A percentile compares a stretch with the other conserved stretches of the same genome.
phyloP scores from a whole-genome alignment of 2,329 filamentous ascomycete species.

The Ophiosphaerella narmari region DNA sequence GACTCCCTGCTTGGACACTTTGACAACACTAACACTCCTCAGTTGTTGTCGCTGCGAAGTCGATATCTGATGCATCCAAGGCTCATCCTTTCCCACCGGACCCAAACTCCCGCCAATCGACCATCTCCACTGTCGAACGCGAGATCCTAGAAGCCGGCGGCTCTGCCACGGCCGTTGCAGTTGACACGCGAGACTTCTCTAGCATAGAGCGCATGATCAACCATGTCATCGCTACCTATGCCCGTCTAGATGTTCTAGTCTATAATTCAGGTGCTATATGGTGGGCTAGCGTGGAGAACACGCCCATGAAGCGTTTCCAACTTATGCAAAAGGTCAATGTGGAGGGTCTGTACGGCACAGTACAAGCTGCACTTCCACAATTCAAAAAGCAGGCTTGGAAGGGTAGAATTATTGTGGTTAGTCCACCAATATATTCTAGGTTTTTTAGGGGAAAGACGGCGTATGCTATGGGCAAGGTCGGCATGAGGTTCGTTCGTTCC shows the following conservation, averaged over 20 bases:
- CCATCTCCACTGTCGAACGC: conserved; percentile 77
- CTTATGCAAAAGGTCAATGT: conserved; percentile 55
- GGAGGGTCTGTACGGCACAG: conserved; percentile 73
- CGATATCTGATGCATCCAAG: conserved; percentile 65
- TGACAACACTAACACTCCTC: conserved; percentile 4
- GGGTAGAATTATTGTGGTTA: conserved; percentile 76
- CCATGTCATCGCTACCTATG: conserved; percentile 61
- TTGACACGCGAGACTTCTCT: conserved; percentile 70
- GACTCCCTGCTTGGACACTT: neutral
- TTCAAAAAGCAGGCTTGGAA: conserved; percentile 60
- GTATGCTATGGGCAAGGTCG: conserved; percentile 78
- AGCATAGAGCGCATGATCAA: conserved; percentile 66
- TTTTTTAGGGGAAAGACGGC: conserved; percentile 87
- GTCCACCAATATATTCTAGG: conserved; percentile 81
- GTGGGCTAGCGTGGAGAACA: conserved; percentile 76
- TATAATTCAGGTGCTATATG: conserved; percentile 88
- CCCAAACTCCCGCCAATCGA: conserved; percentile 74
- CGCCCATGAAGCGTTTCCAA: conserved; percentile 75
- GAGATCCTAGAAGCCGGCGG: conserved; percentile 72
- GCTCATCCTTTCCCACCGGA: conserved; percentile 70
- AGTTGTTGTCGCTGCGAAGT: conserved; percentile 81
- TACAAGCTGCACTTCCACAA: conserved; percentile 72
- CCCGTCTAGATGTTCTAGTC: conserved; percentile 72
- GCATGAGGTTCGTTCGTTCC: conserved; percentile 16
- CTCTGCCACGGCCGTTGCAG: conserved; percentile 66